Evolutionary conservation across 371 early-diverging fungal species (phyloP).

Genomic region (Lichtheimia ornata): DNA sequence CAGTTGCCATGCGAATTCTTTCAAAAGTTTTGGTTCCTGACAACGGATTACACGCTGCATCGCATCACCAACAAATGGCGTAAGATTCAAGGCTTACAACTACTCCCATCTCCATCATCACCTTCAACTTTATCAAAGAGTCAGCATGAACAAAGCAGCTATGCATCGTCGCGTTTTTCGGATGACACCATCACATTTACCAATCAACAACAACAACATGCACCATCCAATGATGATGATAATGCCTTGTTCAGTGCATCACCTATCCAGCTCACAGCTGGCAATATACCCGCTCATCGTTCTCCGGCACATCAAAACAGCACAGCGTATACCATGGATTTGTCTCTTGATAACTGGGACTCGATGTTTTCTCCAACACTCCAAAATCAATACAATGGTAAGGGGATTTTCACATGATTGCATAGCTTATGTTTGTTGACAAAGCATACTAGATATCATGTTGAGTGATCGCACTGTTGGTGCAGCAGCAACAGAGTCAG

Average conservation of each 20-base stretch:
- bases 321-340: too few species aligned
- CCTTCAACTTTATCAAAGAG: constrained; percentile 1
- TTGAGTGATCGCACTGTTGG: too few species aligned
- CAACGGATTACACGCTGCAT: constrained; percentile 38
- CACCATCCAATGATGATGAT: too few species aligned
- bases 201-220: not conserved
- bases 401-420: too few species aligned
- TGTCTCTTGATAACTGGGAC: too few species aligned
- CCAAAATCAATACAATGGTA: too few species aligned
- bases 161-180: constrained; percentile 1
- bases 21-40: constrained; percentile 57
- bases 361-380: too few species aligned
- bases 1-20: constrained; percentile 55
- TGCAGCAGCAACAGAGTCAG: too few species aligned
- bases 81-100: constrained; percentile 25
- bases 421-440: too few species aligned
- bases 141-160: constrained; percentile 6
- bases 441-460: too few species aligned
- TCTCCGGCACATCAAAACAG: too few species aligned
- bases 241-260: not conserved
- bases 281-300: too few species aligned
- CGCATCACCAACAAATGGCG: constrained; percentile 36
- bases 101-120: constrained; percentile 3
- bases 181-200: not conserved
- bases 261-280: constrained; percentile 11